phyloP scores from a whole-genome alignment of 2,329 filamentous ascomycete species.

The Aspergillus arachidicola region DNA sequence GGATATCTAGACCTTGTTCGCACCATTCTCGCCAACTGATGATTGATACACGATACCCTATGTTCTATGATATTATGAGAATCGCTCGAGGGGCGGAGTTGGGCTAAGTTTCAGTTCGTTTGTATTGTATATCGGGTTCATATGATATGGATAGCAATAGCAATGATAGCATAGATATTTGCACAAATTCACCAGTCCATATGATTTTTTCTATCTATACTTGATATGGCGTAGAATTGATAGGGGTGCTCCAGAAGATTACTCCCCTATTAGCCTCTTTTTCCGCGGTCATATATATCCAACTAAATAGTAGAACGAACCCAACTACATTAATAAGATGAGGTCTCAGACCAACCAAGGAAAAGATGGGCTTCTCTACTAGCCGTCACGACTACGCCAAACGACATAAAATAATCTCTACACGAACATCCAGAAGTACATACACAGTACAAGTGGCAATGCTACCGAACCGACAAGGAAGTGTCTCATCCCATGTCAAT shows the following conservation, averaged over 20 bases:
- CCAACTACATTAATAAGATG: too few relatives aligned
- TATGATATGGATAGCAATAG: slow-evolving; percentile 2
- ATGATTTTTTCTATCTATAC: background rate
- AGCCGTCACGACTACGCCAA: too few relatives aligned
- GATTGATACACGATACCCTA: slow-evolving; percentile 39
- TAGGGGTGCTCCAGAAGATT: background rate
- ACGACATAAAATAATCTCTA: too few relatives aligned
- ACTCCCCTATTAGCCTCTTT: too few relatives aligned
- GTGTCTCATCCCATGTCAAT: background rate
- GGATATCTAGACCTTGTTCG: slow-evolving; percentile 70
- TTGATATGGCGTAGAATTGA: background rate
- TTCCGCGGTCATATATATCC: background rate
- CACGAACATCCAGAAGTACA: too few relatives aligned
- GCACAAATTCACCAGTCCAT: background rate
- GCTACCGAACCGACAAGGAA: background rate
- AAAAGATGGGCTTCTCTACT: too few relatives aligned
- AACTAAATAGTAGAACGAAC: too few relatives aligned
- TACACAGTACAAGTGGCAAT: background rate
- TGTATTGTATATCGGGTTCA: slow-evolving; percentile 5
- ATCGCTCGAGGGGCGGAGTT: slow-evolving; percentile 7
- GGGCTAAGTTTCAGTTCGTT: slow-evolving; percentile 6
- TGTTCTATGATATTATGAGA: slow-evolving; percentile 22
- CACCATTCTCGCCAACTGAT: slow-evolving; percentile 81
- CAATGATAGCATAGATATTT: background rate
- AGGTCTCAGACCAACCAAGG: too few relatives aligned